Evolutionary conservation across 768 basidiomycete species (phyloP).

Genomic region (Tricholomella constricta): DNA sequence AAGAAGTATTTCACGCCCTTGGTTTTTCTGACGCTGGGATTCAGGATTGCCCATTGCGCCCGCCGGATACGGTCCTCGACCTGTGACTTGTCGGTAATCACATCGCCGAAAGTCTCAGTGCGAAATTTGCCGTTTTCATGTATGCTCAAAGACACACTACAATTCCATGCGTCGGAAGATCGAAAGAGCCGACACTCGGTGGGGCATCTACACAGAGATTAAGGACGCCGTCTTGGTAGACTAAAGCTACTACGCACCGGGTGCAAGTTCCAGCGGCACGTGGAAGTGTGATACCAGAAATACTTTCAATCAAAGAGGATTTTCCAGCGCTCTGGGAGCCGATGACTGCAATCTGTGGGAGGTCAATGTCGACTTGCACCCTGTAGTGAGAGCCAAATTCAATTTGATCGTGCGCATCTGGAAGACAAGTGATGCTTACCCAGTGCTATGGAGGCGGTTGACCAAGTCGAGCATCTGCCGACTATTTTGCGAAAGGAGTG

Average conservation of each 20-base stretch:
- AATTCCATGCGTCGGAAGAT: conserved; percentile 47
- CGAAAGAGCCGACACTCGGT: conserved; percentile 57
- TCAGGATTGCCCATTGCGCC: conserved; percentile 67
- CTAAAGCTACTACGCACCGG: conserved; percentile 39
- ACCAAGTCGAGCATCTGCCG: conserved; percentile 53
- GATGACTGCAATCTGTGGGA: conserved; percentile 74
- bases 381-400: conserved; percentile 34
- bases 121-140: conserved; percentile 41
- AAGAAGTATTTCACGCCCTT: conserved; percentile 35
- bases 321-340: conserved; percentile 77
- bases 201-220: conserved; percentile 44
- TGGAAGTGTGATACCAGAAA: conserved; percentile 71
- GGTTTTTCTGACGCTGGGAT: conserved; percentile 40
- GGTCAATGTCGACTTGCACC: conserved; percentile 67
- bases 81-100: conserved; percentile 49
- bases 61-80: conserved; percentile 70
- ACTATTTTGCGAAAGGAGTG: conserved; percentile 35
- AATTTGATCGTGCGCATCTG: neutral
- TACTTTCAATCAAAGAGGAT: conserved; percentile 76
- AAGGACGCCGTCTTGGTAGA: neutral
- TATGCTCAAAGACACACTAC: conserved; percentile 49
- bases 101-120: conserved; percentile 43
- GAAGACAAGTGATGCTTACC: conserved; percentile 34
- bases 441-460: conserved; percentile 56
- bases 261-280: conserved; percentile 78